Conservation (phyloP, 1,139 yeast genomes). For the Meyerozyma carpophila region DNA sequence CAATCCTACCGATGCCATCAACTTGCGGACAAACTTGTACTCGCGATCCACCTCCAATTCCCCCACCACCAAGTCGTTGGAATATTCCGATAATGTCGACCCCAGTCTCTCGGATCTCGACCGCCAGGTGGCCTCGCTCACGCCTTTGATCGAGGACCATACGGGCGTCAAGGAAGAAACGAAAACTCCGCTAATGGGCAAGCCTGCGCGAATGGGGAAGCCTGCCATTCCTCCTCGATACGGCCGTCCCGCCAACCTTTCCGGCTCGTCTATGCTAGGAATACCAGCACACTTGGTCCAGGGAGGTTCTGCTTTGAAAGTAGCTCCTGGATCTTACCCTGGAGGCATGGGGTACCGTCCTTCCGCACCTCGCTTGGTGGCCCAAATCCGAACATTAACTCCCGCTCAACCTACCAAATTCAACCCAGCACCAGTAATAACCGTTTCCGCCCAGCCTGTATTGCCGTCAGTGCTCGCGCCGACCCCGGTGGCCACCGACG, state of each 20-base stretch:
- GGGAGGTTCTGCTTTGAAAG: not conserved
- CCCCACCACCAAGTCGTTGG: slow-evolving; percentile 7
- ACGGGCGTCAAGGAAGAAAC: slow-evolving; percentile 30
- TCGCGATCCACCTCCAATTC: slow-evolving; percentile 17
- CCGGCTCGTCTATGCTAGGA: slow-evolving; percentile 15
- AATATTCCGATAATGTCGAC: slow-evolving; percentile 1
- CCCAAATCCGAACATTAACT: not conserved
- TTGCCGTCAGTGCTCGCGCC: not conserved
- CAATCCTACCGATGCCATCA: slow-evolving; percentile 51
- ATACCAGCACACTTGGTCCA: not conserved
- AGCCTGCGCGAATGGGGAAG: slow-evolving; percentile 38
- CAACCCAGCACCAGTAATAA: not conserved
- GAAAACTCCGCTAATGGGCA: slow-evolving; percentile 36
- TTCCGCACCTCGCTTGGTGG: not conserved
- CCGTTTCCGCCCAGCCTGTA: not conserved
- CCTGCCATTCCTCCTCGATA: slow-evolving; percentile 42
- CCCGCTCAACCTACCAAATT: not conserved
- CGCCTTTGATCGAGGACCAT: slow-evolving; percentile 8
- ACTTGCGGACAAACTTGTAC: slow-evolving; percentile 43
- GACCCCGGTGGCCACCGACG: not conserved
- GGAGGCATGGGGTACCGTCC: not conserved
- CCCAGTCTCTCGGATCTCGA: slow-evolving; percentile 4
- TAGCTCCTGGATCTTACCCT: not conserved
- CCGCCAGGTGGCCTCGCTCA: not conserved
- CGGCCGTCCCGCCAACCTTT: slow-evolving; percentile 14